Base-by-base conservation (phyloP, 2,329 filamentous ascomycete species). In the Trichoderma sp. region DNA sequence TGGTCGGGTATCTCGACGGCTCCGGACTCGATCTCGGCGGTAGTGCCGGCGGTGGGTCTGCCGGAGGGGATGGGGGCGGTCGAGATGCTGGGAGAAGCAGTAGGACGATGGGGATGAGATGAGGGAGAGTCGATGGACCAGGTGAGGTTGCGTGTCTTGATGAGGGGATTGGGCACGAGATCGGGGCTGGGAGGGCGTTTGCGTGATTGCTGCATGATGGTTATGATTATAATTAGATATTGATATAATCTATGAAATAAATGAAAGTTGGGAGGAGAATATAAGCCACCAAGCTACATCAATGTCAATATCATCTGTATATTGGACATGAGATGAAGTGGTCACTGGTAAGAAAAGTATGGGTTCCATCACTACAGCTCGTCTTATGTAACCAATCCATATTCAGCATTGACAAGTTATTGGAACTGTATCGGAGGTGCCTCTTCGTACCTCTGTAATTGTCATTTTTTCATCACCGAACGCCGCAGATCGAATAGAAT, bases 81-180 rank as follows among this genome's bases (percentile, higher is more conserved):
- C n/a, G 43, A 50, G 43, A 50, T 50, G 43, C 43, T 50, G 28
- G 53, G 68, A 67, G 20, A 67, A 64, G 65, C 47, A 47, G 39
- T 26, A 17, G 23, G 64, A 43, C 17, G 36, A 17, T 23, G 36
- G 36, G 36, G 36, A 39, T 17, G 30, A 20, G 70, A 69, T 26
- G 50, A 36, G 26, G 66, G 65, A 39, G 66, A 58, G 32, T 72
- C 58, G 12, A 85, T 74, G 6, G 78, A 81, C 84, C 84, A 86
- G 74, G 81, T 74, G 6, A 85, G 78, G 72, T 86, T 86, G 26
- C 79, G 78, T 73, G 81, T 84, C 76, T 86, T 86, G 73, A 85
- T 81, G 72, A 85, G 83, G 0, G 84, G 84, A 65, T 85, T 86
- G 3, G 80, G 73, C 9, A 85, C 81, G 65, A 85, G 75, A 26